phyloP scores from a whole-genome alignment of 2,329 filamentous ascomycete species.

The Rutstroemia sydowiana region DNA sequence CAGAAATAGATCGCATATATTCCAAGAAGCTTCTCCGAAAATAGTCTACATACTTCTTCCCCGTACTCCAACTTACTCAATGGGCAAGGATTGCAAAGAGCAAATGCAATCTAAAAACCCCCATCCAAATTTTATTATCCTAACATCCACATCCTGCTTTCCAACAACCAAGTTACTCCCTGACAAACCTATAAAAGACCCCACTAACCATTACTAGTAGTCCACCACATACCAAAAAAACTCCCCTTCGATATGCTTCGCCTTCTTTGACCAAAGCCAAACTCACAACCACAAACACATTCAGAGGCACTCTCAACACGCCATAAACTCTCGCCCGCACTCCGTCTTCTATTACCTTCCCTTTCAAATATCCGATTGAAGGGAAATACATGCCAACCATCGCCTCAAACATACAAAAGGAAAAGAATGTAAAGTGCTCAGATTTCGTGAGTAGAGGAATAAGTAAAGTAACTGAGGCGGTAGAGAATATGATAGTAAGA shows the following conservation, averaged over 20 bases:
- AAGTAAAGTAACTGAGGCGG: constrained; percentile 34
- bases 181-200: constrained; percentile 17
- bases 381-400: constrained; percentile 53
- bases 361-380: constrained; percentile 47
- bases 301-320: constrained; percentile 50
- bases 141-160: too few species aligned
- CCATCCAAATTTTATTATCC: too few species aligned
- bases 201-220: constrained; percentile 22
- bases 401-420: constrained; percentile 49
- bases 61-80: too few species aligned
- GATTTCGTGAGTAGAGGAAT: constrained; percentile 36
- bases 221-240: constrained; percentile 29
- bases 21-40: too few species aligned
- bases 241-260: constrained; percentile 25
- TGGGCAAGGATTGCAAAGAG: too few species aligned
- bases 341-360: constrained; percentile 45
- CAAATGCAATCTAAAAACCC: too few species aligned
- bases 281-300: constrained; percentile 47
- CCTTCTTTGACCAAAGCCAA: constrained; percentile 40
- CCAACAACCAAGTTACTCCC: too few species aligned
- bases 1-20: too few species aligned
- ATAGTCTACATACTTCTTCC: too few species aligned
- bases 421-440: constrained; percentile 43
- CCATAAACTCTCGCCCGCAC: constrained; percentile 48
- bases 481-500: constrained; percentile 35